Evolutionary conservation across 75 land plant genomes (phyloP).

Genomic region (Ceratopteris richardii): DNA sequence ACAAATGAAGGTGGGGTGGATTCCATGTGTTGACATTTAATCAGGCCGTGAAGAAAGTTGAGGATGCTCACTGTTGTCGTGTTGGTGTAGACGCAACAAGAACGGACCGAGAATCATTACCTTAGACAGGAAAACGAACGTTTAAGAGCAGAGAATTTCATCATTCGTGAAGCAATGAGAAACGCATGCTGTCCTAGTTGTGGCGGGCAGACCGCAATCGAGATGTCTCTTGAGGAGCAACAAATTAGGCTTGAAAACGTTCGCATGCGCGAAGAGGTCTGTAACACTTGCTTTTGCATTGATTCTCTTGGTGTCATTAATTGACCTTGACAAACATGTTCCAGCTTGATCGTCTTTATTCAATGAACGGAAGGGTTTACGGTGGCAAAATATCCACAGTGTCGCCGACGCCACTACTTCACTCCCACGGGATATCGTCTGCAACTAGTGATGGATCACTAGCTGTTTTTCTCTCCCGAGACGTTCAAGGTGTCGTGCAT

Average conservation of each 20-base stretch:
- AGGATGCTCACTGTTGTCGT: neutral
- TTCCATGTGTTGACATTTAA: neutral
- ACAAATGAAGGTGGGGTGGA: slow-evolving; percentile 54
- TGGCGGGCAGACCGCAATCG: slow-evolving; percentile 31
- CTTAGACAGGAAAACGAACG: slow-evolving; percentile 26
- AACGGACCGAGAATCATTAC: slow-evolving; percentile 20
- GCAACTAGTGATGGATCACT: neutral
- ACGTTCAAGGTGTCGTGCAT: too few species aligned
- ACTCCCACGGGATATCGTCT: neutral
- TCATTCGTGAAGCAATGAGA: slow-evolving; percentile 23
- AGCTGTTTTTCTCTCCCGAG: neutral
- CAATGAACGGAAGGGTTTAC: neutral
- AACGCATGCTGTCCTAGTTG: slow-evolving; percentile 27
- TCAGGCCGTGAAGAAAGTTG: neutral
- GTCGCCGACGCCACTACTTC: too few species aligned
- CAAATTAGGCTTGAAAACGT: slow-evolving; percentile 32
- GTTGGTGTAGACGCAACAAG: slow-evolving; percentile 30
- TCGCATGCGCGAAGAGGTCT: slow-evolving; percentile 26
- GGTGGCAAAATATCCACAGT: neutral
- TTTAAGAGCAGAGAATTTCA: slow-evolving; percentile 27
- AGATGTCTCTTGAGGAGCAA: slow-evolving; percentile 33
- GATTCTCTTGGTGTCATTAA: neutral
- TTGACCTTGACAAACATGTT: too few species aligned
- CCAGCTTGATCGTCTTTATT: neutral
- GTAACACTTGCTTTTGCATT: neutral